Evolutionary conservation across 805 yeast species (phyloP), one percentile per base, ranked within the genome.

Genomic region (Kazachstania taianensis): DNA sequence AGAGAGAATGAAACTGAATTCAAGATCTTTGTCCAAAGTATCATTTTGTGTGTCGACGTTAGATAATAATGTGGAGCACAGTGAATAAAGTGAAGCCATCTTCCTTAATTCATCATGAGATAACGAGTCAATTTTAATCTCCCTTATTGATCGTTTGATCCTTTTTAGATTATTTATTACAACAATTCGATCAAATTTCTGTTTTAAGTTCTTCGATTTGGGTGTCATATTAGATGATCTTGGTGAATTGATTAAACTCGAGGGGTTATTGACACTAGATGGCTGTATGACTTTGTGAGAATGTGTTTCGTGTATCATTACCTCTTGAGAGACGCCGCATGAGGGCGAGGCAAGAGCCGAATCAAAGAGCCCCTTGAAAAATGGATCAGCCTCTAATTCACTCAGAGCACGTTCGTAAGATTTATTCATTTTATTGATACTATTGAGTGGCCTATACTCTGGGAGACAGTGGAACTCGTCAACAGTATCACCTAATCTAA

Each of bases 281-380:
- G 10, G 19, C 12, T 25, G 16, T 18, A 15, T 20, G n/a, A n/a
- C n/a, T n/a, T n/a, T n/a, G n/a, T n/a, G n/a, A n/a, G n/a, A n/a
- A n/a, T n/a, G n/a, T n/a, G n/a, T n/a, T n/a, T n/a, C n/a, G n/a
- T n/a, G n/a, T n/a, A n/a, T n/a, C n/a, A n/a, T n/a, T n/a, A n/a
- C n/a, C n/a, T n/a, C n/a, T n/a, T n/a, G n/a, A n/a, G n/a, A n/a
- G n/a, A n/a, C n/a, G n/a, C n/a, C n/a, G 26, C 28, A 27, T 15
- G 39, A 37, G 9, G 76, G 74, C 7, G 67, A 50, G 0, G 72
- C 63, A 36, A 70, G 50, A 0, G 70, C 73, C 1, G 77, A 69
- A 25, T 73, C 78, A 33, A 62, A 68, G 29, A 72, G 43, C 5
- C 67, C 63, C 4, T 70, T 66, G 31, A 67, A 63, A 22, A 69